Evolutionary conservation across 768 basidiomycete species (phyloP).

Genomic region (Russula compacta): DNA sequence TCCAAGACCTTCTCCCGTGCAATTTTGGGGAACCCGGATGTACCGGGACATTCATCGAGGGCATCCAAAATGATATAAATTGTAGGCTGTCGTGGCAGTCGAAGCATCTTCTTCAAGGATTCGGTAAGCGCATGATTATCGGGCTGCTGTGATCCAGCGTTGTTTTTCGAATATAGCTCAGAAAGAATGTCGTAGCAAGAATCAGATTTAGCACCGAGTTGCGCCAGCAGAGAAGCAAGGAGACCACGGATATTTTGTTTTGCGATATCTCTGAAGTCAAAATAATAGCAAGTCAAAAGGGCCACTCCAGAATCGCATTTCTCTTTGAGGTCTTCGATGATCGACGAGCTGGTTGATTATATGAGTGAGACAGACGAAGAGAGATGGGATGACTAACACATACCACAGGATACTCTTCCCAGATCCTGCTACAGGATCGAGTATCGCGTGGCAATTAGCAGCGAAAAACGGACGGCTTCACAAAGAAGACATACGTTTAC

Average conservation of each 20-base stretch:
- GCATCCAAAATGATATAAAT: background rate
- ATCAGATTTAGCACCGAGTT: background rate
- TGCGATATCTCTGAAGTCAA: background rate
- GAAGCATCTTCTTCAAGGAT: background rate
- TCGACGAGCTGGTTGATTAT: background rate
- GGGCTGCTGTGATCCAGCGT: background rate
- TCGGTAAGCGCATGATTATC: background rate
- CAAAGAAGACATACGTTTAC: background rate
- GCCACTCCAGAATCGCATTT: background rate
- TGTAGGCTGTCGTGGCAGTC: background rate
- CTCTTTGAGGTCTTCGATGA: background rate
- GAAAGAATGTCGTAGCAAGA: background rate
- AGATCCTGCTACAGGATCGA: background rate
- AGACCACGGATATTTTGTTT: background rate
- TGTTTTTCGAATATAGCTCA: background rate
- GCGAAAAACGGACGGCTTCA: background rate
- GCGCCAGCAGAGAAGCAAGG: background rate
- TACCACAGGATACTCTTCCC: background rate
- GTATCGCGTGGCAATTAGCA: background rate
- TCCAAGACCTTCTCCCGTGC: background rate
- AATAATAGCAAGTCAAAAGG: background rate
- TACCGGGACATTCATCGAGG: slow-evolving; percentile 2
- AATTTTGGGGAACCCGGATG: background rate
- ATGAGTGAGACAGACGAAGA: background rate
- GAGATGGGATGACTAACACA: background rate